Evolutionary conservation across 176 grass and related monocot species (phyloP), one percentile per base, ranked within the genome.

Genomic region (Miscanthus lutarioriparius): DNA sequence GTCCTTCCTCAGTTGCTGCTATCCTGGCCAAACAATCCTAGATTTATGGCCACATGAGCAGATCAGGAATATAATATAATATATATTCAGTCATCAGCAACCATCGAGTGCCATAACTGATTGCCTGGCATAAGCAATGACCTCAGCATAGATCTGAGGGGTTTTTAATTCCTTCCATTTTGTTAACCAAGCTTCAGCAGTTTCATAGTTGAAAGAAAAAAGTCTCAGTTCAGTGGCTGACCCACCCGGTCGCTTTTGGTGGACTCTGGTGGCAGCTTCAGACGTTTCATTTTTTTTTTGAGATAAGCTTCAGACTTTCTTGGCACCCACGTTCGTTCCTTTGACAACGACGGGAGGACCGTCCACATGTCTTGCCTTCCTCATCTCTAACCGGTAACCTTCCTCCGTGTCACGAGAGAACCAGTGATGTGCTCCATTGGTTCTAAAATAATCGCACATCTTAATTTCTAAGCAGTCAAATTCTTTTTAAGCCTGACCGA

Each of bases 61-160:
- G 48, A 76, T 76, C 73, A 7, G 48, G 9, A 13, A n/a, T n/a
- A n/a, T n/a, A n/a, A n/a, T n/a, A n/a, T n/a, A n/a, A n/a, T n/a
- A n/a, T n/a, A n/a, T n/a, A n/a, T n/a, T n/a, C n/a, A n/a, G n/a
- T n/a, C n/a, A n/a, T n/a, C n/a, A n/a, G n/a, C n/a, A n/a, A 75
- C 7, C 49, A 6, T 3, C 48, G 4, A 17, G 47, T 20, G 51
- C 51, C 51, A 54, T 19, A 36, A n/a, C 20, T 58, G 28, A 8
- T 8, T 43, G 69, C n/a, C 70, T 72, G 23, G 40, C 70, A 44
- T 74, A 75, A 75, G 72, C 72, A 53, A 53, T 75, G 72, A 75
- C 71, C 1, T 74, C 43, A 74, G 16, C 71, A 48, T 23, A 65
- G 63, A 65, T 65, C 27, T 65, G 40, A 26, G 8, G n/a, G 10